A percentile compares a stretch with the other conserved stretches of the same genome.
Evolutionary conservation across 306 rosid species (phyloP).

Genomic region (Mimosa pudica): DNA sequence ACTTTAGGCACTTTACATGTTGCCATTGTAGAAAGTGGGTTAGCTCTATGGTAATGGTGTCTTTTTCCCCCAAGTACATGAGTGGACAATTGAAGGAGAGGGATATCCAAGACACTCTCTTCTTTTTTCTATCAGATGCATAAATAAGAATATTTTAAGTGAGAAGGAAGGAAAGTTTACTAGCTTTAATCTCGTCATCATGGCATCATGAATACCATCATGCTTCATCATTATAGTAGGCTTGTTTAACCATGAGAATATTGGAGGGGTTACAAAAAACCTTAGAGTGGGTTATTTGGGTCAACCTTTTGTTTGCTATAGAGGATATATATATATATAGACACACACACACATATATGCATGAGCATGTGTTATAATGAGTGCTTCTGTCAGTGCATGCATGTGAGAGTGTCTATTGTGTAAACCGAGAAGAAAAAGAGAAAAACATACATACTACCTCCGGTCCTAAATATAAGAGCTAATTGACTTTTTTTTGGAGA

Average conservation of each 20-base stretch:
- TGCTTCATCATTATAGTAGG: constrained; percentile 42
- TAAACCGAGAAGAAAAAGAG: constrained; percentile 46
- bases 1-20: constrained; percentile 54
- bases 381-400: constrained; percentile 85
- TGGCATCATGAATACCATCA: constrained; percentile 74
- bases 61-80: constrained; percentile 54
- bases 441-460: constrained; percentile 5
- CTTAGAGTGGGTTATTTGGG: background rate
- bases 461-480: no score
- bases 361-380: constrained; percentile 85
- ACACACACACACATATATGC: constrained; percentile 34
- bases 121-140: background rate
- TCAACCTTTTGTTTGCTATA: background rate
- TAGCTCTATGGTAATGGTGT: constrained; percentile 56
- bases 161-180: constrained; percentile 1
- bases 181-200: constrained; percentile 62
- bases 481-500: no score
- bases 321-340: background rate
- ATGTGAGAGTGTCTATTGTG: constrained; percentile 61
- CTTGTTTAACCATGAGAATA: background rate
- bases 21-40: constrained; percentile 74
- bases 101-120: background rate
- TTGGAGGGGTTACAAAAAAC: background rate
- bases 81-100: constrained; percentile 49
- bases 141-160: background rate